phyloP scores from a whole-genome alignment of 1,139 yeast species.

The Lodderomyces parapsilosis region DNA sequence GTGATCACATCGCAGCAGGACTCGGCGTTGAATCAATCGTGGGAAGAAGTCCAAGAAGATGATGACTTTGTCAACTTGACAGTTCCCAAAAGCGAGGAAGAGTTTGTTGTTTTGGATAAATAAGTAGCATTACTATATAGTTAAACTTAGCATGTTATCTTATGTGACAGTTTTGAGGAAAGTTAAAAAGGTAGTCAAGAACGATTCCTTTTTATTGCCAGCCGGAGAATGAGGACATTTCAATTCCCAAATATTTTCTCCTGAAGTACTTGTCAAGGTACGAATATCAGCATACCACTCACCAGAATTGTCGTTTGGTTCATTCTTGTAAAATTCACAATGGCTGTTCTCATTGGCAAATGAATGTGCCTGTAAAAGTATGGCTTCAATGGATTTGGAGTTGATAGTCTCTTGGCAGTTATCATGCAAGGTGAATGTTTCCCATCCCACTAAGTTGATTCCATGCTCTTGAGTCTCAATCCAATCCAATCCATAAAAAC shows the following conservation, averaged over 20 bases:
- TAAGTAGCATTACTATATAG: no score
- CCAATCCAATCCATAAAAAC: slow-evolving; percentile 5
- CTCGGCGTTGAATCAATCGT: slow-evolving; percentile 12
- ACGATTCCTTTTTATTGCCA: slow-evolving; percentile 1
- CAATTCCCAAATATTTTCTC: slow-evolving; percentile 4
- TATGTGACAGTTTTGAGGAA: slow-evolving; percentile 3
- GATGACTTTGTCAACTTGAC: slow-evolving; percentile 22
- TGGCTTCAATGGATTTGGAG: slow-evolving; percentile 2
- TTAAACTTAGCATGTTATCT: no score
- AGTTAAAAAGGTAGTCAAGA: slow-evolving; percentile 1
- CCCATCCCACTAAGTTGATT: slow-evolving; percentile 5
- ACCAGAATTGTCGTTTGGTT: slow-evolving; percentile 2
- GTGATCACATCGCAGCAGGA: slow-evolving; percentile 3
- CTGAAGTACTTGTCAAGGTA: not conserved
- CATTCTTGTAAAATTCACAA: slow-evolving; percentile 5
- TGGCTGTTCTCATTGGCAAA: slow-evolving; percentile 2
- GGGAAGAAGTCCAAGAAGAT: slow-evolving; percentile 15
- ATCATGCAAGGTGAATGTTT: slow-evolving; percentile 5
- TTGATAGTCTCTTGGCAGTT: slow-evolving; percentile 5
- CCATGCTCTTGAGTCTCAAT: slow-evolving; percentile 4
- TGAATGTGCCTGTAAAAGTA: slow-evolving; percentile 2
- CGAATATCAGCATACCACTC: slow-evolving; percentile 6
- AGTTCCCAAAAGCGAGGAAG: slow-evolving; percentile 9
- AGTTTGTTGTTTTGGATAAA: slow-evolving; percentile 26
- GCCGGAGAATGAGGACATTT: slow-evolving; percentile 1